Base-by-base conservation (phyloP, 192 early-diverging fungal genomes). In the Allomyces javanicus region DNA sequence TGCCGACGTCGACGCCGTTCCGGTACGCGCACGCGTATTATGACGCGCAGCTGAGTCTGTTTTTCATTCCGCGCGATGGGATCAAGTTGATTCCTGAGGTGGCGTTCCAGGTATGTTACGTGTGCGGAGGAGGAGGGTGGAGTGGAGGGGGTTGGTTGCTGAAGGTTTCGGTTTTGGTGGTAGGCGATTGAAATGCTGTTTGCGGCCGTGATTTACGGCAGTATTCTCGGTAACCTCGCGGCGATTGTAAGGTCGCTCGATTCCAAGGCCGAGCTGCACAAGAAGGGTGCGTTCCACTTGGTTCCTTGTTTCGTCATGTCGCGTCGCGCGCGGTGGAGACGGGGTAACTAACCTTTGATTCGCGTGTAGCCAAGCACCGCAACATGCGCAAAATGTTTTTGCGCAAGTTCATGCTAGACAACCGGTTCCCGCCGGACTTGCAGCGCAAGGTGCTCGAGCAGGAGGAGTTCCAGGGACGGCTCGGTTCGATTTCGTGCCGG, bases 361-460 rank as follows among this genome's bases (percentile, higher is more conserved):
- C 10, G 19, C 19, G 12, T 58, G 17, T n/a, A 58, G 50, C 21
- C 50, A 58, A 58, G 21, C 17, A 14, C 12, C 50, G 50, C 17
- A 58, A n/a, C 21, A 21, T 21, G 17, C 50, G 21, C 21, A 58
- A 58, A 58, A 58, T 58, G 50, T n/a, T 58, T 6, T n/a, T 58
- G 50, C 50, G 21, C 50, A 14, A 58, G 50, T 58, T 21, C 50
- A 58, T 58, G 50, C 12, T 21, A 1, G 50, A 58, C 10, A 21
- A 58, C 50, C 12, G 21, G 21, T 58, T 58, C 50, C 50, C 50
- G 21, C 50, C 50, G 17, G 50, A 58, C 21, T n/a, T 58, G 17
- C 50, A 58, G 21, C 12, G 17, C 50, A 69, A 63, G 19, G 58
- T 71, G 12, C 24, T 63, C 10, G 25, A 61, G 22, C 68, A 71